Conservation (phyloP, 176 grass and related monocot species). For the Oryza nivara region DNA sequence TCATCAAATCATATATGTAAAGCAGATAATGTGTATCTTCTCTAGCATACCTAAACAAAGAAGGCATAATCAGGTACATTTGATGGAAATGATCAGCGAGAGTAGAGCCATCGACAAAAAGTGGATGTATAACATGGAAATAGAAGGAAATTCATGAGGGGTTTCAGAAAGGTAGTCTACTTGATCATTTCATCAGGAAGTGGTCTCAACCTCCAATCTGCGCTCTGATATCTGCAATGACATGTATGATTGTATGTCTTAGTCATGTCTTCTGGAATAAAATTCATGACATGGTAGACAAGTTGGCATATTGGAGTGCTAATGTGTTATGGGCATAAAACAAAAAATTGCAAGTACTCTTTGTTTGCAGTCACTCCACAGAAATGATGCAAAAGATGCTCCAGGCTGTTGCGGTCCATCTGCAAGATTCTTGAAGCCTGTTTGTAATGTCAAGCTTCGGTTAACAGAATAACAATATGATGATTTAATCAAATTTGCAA, state of each 20-base stretch:
- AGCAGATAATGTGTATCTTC: constrained; percentile 99
- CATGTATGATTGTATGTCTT: constrained; percentile 31
- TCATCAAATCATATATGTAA: constrained; percentile 94
- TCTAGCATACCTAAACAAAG: constrained; percentile 80
- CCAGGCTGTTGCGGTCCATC: constrained; percentile 89
- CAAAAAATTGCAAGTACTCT: constrained; percentile 61
- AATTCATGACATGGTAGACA: constrained; percentile 25
- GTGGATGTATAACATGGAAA: constrained; percentile 5
- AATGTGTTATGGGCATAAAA: not conserved
- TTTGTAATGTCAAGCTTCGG: constrained; percentile 44
- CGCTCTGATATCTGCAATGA: constrained; percentile 90
- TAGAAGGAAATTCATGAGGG: constrained; percentile 25
- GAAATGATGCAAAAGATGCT: constrained; percentile 88
- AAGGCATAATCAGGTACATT: constrained; percentile 28
- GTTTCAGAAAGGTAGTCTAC: constrained; percentile 51
- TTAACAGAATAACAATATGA: constrained; percentile 29
- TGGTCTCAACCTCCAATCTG: constrained; percentile 95
- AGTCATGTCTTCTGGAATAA: constrained; percentile 19
- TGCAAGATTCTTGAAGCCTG: constrained; percentile 88
- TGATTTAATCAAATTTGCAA: not conserved
- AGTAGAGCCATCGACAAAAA: constrained; percentile 2
- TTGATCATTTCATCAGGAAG: constrained; percentile 94
- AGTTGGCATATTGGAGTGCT: not conserved
- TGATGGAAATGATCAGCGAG: constrained; percentile 11
- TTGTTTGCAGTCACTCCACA: constrained; percentile 91